A percentile compares a stretch with the other conserved stretches of the same genome.
These are phyloP conservation scores for Rhazya stricta DNA, from an alignment of 257 asterid genomes.

Conservation along the genomic window DNA sequence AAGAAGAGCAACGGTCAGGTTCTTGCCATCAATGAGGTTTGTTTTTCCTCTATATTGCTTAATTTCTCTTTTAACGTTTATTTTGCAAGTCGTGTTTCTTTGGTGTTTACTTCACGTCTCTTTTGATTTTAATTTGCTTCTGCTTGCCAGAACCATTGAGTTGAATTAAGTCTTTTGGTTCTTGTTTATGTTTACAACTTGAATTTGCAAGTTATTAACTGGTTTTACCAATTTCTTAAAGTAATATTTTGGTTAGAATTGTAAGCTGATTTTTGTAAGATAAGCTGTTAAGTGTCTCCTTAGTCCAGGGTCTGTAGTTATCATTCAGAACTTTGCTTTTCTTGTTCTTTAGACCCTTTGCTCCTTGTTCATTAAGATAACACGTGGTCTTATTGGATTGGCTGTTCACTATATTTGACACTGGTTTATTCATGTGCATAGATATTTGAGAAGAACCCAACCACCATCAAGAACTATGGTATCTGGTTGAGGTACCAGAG, in stretches of 20 bases:
- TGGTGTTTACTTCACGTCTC: background rate
- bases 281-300: background rate
- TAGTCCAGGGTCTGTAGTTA: no score
- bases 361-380: background rate
- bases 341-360: no score
- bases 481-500: conserved; percentile 91
- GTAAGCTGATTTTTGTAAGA: background rate
- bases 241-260: background rate
- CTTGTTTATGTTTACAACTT: no score
- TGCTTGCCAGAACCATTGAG: background rate
- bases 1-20: conserved; percentile 86
- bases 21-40: conserved; percentile 87
- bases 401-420: background rate
- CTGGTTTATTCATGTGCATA: conserved; percentile 1
- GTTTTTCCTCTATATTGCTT: background rate
- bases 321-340: background rate
- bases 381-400: background rate
- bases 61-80: no score
- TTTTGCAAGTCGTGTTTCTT: background rate
- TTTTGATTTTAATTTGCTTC: background rate
- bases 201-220: no score
- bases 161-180: background rate
- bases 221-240: no score
- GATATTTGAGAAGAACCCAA: conserved; percentile 89
- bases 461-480: conserved; percentile 79